phyloP scores from a whole-genome alignment of 2,329 filamentous ascomycete species.

The Diplodia intermedia region DNA sequence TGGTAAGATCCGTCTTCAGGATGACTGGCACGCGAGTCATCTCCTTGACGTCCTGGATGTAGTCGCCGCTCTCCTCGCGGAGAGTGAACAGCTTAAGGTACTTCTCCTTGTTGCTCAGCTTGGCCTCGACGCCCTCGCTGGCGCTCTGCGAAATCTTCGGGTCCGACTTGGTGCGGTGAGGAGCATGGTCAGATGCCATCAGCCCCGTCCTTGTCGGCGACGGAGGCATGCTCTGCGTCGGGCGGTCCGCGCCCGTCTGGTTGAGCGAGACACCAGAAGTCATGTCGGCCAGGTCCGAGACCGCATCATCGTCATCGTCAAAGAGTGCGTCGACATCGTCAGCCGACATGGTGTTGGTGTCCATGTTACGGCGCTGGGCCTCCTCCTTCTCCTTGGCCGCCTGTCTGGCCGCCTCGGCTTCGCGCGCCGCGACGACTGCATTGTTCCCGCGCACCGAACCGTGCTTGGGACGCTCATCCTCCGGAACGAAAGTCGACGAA shows the following conservation, averaged over 20 bases:
- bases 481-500: conserved; percentile 92
- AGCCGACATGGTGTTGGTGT: conserved; percentile 91
- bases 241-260: conserved; percentile 70
- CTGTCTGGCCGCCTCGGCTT: conserved; percentile 82
- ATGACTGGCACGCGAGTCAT: conserved; percentile 98
- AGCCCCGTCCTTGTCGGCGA: conserved; percentile 82
- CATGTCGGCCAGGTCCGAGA: conserved; percentile 82
- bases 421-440: conserved; percentile 75
- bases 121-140: conserved; percentile 75
- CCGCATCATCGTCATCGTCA: conserved; percentile 80
- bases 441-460: conserved; percentile 75
- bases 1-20: conserved; percentile 95
- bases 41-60: conserved; percentile 97
- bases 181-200: conserved; percentile 64
- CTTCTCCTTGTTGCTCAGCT: conserved; percentile 92
- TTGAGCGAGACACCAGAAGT: conserved; percentile 89
- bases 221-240: conserved; percentile 93
- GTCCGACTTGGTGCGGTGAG: conserved; percentile 90
- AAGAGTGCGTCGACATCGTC: conserved; percentile 96
- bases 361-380: conserved; percentile 88
- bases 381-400: conserved; percentile 88
- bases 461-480: conserved; percentile 93
- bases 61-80: conserved; percentile 89
- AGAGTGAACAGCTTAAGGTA: conserved; percentile 89
- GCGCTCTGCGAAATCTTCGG: conserved; percentile 79